Evolutionary conservation across 495 filamentous ascomycete genomes (phyloP).

Genomic region (Aspergillus baeticus): DNA sequence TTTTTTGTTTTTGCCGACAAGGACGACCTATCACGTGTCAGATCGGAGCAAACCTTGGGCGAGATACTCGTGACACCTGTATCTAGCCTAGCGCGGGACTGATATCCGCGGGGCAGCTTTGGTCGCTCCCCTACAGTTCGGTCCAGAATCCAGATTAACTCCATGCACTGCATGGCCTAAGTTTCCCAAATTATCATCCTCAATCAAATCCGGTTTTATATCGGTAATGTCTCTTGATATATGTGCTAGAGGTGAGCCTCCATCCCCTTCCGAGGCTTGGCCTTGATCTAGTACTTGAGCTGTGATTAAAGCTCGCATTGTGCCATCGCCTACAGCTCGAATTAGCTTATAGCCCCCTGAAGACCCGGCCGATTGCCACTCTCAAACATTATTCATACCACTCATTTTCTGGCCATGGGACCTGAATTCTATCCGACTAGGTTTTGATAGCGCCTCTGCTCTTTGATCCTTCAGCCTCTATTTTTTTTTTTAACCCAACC

Average conservation of each 20-base stretch:
- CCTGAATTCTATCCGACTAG: neutral
- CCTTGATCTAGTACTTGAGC: neutral
- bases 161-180: neutral
- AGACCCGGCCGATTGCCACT: neutral
- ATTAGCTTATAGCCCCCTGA: neutral
- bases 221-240: neutral
- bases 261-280: neutral
- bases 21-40: neutral
- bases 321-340: conserved; percentile 1
- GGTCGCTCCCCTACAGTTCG: neutral
- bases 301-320: neutral
- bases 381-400: neutral
- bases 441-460: conserved; percentile 13
- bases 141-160: neutral
- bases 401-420: conserved; percentile 9
- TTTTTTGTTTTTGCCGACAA: no score
- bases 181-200: neutral
- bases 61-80: neutral
- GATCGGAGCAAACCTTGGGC: neutral
- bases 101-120: conserved; percentile 2
- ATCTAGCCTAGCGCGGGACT: neutral
- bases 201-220: neutral
- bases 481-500: neutral
- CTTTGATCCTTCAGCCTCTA: conserved; percentile 7
- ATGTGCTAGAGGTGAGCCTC: neutral